These are phyloP conservation scores for Nevesoporus exiguus DNA, from an alignment of 768 basidiomycete species.

Conservation along the genomic window DNA sequence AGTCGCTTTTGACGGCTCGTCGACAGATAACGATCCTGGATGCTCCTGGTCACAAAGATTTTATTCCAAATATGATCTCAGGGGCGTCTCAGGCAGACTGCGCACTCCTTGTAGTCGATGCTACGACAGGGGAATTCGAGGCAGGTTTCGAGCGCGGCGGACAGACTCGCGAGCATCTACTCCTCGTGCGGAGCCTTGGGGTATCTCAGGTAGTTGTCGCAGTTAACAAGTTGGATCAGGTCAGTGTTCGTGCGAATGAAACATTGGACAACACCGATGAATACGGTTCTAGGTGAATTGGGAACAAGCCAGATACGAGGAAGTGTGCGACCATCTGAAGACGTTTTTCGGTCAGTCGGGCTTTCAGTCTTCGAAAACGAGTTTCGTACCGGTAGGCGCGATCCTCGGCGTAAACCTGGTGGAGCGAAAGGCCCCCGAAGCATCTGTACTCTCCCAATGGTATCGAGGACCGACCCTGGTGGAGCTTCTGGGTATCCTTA, in stretches of 20 bases:
- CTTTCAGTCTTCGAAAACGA: conserved; percentile 72
- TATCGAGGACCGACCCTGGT: conserved; percentile 84
- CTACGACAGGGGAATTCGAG: conserved; percentile 89
- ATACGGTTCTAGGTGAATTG: conserved; percentile 68
- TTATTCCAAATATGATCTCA: conserved; percentile 99
- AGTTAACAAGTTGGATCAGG: conserved; percentile 93
- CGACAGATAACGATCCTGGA: conserved; percentile 91
- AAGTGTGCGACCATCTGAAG: conserved; percentile 69
- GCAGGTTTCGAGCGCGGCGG: conserved; percentile 92
- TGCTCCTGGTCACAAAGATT: conserved; percentile 96
- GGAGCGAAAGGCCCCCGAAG: conserved; percentile 44
- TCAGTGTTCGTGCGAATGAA: conserved; percentile 32
- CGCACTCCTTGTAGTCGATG: conserved; percentile 90
- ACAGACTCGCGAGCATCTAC: conserved; percentile 91
- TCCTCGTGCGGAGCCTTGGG: conserved; percentile 89
- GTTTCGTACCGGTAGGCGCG: conserved; percentile 86
- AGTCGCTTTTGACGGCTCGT: conserved; percentile 68
- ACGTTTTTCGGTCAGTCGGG: conserved; percentile 88
- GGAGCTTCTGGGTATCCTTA: conserved; percentile 67
- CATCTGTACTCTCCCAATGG: conserved; percentile 59
- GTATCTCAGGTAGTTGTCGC: conserved; percentile 90
- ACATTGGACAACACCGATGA: neutral
- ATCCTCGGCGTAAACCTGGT: conserved; percentile 86
- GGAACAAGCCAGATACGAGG: conserved; percentile 78
- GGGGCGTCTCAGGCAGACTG: conserved; percentile 97